Base-by-base conservation (phyloP, 805 yeast species). In the Schwanniomyces yamadae region DNA sequence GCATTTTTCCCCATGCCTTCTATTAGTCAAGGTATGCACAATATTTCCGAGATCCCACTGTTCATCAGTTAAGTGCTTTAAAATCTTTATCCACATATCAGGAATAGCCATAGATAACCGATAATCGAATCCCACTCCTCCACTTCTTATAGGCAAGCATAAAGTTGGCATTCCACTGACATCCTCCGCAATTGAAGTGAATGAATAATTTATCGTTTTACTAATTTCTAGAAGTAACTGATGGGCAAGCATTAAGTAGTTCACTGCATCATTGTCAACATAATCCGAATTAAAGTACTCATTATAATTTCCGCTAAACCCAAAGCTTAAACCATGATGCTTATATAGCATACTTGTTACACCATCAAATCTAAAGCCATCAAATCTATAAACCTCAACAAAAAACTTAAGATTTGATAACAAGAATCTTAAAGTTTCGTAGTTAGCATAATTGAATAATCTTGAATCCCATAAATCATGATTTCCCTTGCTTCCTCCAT, bases 401-500 rank as follows among this genome's bases (percentile, higher is more conserved):
- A 79, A 93, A 58, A 76, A 91, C 39, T 89, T 84, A 54, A 91
- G 70, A 60, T 91, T 93, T 11, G 93, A 78, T 39, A 91, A 71
- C 42, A 91, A 63, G 55, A 93, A 91, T 49, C 97, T 70, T 46
- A 90, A 71, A 0, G 95, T 95, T 61, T 93, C 98, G 59, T 89
- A 87, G 57, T 78, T 82, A 5, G 95, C 89, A 55, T 91, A 91
- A 59, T 91, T 85, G 71, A 91, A 91, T 42, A 93, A 67, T 46
- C 96, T 75, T n/a, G 96, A 88, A 57, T 91, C 99, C 99, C 99
- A 91, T 52, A 85, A 77, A 35, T 82, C 86, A 59, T 91, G 99
- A 45, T 68, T 73, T 28, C 99, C 99, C 55, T 84, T 84, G 6
- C 75, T 73, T n/a, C 96, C 96, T 11, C 85, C 78, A 55, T 93